A percentile compares a stretch with the other conserved stretches of the same genome.
Evolutionary conservation across 2,329 filamentous ascomycete genomes (phyloP).

Genomic region (Cladosporium sphaerospermum): DNA sequence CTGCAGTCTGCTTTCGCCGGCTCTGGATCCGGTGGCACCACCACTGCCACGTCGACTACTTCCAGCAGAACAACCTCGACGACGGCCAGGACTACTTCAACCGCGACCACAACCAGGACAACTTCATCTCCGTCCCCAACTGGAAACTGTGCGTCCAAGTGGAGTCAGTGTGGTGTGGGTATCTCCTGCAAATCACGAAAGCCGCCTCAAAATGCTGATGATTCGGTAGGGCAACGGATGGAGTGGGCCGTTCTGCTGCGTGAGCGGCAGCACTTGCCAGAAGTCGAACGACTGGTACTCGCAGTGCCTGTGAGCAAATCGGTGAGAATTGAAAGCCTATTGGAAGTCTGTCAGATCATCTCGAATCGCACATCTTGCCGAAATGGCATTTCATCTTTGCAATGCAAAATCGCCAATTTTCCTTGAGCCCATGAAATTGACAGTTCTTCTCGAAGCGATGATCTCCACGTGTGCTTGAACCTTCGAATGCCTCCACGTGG

Average conservation of each 20-base stretch:
- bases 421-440: no score
- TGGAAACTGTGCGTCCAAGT: slow-evolving; percentile 2
- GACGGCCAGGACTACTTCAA: slow-evolving; percentile 15
- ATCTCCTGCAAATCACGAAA: background rate
- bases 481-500: no score
- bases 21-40: slow-evolving; percentile 15
- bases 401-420: no score
- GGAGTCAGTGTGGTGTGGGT: slow-evolving; percentile 11
- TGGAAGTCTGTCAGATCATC: no score
- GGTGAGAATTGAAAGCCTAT: background rate
- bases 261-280: slow-evolving; percentile 26
- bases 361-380: no score
- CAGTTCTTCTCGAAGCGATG: no score
- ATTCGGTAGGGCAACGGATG: slow-evolving; percentile 21
- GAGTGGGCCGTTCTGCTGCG: slow-evolving; percentile 27
- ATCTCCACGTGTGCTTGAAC: no score
- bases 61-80: slow-evolving; percentile 3
- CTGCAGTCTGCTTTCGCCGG: slow-evolving; percentile 8
- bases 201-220: background rate
- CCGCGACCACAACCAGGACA: background rate
- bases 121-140: background rate
- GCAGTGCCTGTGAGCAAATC: slow-evolving; percentile 21
- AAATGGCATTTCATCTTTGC: no score
- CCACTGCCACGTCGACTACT: background rate
- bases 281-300: slow-evolving; percentile 26